Evolutionary conservation across 768 basidiomycete genomes (phyloP).

Genomic region (Boletales sp.): DNA sequence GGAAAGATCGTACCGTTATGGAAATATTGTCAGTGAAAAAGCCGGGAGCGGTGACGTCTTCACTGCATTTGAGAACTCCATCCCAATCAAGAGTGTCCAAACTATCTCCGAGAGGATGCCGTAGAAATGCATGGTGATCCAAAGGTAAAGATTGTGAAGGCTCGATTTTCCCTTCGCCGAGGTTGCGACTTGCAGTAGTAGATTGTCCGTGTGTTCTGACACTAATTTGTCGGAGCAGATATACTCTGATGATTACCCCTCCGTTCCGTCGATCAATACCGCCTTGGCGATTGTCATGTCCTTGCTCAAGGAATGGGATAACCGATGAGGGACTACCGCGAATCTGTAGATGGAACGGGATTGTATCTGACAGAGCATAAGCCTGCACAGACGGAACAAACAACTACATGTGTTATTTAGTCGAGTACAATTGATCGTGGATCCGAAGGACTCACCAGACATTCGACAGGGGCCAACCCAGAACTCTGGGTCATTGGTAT

Average conservation of each 20-base stretch:
- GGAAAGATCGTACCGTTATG: slow-evolving; percentile 43
- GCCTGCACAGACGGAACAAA: slow-evolving; percentile 56
- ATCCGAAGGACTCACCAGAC: slow-evolving; percentile 42
- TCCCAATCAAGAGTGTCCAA: slow-evolving; percentile 58
- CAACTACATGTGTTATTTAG: slow-evolving; percentile 35
- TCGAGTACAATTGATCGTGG: not conserved
- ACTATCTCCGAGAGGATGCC: slow-evolving; percentile 17
- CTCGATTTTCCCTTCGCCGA: slow-evolving; percentile 49
- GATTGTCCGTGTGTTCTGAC: slow-evolving; percentile 30
- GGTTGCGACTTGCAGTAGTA: slow-evolving; percentile 11
- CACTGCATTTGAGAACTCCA: slow-evolving; percentile 43
- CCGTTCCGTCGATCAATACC: slow-evolving; percentile 2
- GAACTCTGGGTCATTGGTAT: slow-evolving; percentile 38
- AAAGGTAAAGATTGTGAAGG: slow-evolving; percentile 39
- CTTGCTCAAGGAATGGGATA: slow-evolving; percentile 39
- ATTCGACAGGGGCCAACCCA: slow-evolving; percentile 38
- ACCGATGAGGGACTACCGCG: slow-evolving; percentile 45
- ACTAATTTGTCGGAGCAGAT: slow-evolving; percentile 48
- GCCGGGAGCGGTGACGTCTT: slow-evolving; percentile 40
- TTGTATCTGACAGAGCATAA: slow-evolving; percentile 51
- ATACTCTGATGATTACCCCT: slow-evolving; percentile 40
- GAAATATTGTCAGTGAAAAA: slow-evolving; percentile 45
- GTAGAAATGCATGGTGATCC: slow-evolving; percentile 2
- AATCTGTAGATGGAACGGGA: slow-evolving; percentile 66
- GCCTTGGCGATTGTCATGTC: not conserved